Percentiles rank a stretch among this genome's conserved stretches.
These are phyloP conservation scores for Clitopilus hobsonii DNA, from an alignment of 768 basidiomycete species.

Conservation along the genomic window DNA sequence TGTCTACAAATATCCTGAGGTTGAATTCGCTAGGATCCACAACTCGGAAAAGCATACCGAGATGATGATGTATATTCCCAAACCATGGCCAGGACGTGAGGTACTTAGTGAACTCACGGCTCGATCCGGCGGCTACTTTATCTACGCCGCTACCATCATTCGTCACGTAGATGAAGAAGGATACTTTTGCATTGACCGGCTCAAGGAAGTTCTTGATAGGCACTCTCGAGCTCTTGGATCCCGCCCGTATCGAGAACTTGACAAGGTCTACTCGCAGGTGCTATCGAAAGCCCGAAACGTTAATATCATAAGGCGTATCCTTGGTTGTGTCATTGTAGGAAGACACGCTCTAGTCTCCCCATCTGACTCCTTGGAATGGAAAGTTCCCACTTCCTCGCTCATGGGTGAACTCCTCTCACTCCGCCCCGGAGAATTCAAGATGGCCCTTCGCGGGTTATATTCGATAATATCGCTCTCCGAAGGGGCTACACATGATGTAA, in stretches of 20 bases:
- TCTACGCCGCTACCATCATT: not conserved
- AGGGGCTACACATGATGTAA: not conserved
- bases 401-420: not conserved
- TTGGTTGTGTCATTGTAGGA: not conserved
- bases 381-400: not conserved
- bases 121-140: not conserved
- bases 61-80: not conserved
- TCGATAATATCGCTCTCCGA: not conserved
- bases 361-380: not conserved
- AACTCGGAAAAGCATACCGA: not conserved
- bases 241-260: not conserved
- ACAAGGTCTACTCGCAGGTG: not conserved
- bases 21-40: not conserved
- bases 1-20: not conserved
- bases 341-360: not conserved
- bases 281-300: not conserved
- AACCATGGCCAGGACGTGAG: not conserved
- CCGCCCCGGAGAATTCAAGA: not conserved
- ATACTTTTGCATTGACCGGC: not conserved
- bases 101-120: not conserved
- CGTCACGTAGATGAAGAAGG: not conserved
- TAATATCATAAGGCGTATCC: not conserved
- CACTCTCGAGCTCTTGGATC: not conserved
- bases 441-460: not conserved
- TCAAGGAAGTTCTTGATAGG: not conserved